A percentile compares a stretch with the other conserved stretches of the same genome.
Evolutionary conservation across 208 protist genomes (phyloP).

Genomic region (Trichomonas tenax): DNA sequence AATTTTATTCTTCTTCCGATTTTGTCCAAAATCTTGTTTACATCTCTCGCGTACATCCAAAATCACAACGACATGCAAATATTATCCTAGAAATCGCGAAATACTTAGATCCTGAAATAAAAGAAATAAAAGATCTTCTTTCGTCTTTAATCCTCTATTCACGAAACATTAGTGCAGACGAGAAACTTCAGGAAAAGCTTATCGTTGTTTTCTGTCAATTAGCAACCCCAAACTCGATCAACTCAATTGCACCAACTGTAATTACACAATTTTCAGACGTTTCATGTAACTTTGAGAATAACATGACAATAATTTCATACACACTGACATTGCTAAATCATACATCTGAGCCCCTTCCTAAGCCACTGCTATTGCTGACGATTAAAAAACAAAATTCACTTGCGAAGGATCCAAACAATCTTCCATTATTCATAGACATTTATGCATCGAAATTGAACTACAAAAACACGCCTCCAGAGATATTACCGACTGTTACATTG

Average conservation of each 20-base stretch:
- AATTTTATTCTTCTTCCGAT: not conserved
- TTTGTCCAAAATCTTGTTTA: not conserved
- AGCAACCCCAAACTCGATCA: not conserved
- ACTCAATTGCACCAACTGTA: not conserved
- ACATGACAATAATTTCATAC: not conserved
- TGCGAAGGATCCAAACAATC: not conserved
- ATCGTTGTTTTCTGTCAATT: not conserved
- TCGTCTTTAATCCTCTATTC: not conserved
- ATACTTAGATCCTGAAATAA: not conserved
- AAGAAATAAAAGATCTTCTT: not conserved
- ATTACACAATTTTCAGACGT: not conserved
- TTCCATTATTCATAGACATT: not conserved
- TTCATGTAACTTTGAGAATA: not conserved
- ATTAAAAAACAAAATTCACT: not conserved
- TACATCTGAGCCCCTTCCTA: not conserved
- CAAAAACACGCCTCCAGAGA: not conserved
- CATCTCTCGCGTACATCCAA: not conserved
- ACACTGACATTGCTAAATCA: not conserved
- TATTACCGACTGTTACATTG: not conserved
- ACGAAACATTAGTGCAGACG: not conserved
- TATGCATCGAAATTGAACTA: not conserved
- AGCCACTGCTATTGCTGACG: not conserved
- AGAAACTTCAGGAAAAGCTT: not conserved
- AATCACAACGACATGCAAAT: not conserved
- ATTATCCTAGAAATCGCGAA: not conserved